These are phyloP conservation scores for Podaxis sp. DNA, from an alignment of 768 basidiomycete species.

Conservation along the genomic window DNA sequence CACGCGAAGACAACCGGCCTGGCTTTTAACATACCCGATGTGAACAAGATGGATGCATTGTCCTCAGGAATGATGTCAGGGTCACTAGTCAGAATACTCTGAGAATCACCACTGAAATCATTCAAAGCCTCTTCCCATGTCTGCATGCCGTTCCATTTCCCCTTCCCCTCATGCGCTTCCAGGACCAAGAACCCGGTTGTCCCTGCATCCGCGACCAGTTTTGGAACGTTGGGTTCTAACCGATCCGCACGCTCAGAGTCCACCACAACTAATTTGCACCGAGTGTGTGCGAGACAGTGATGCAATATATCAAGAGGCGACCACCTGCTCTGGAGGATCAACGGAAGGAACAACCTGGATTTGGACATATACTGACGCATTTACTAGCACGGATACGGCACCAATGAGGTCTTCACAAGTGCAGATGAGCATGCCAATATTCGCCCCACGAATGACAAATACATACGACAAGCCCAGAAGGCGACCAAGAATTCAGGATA, in stretches of 20 bases:
- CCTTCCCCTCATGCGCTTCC: slow-evolving; percentile 40
- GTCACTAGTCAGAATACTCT: slow-evolving; percentile 30
- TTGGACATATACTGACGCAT: slow-evolving; percentile 35
- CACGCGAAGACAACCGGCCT: background rate
- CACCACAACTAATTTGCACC: slow-evolving; percentile 42
- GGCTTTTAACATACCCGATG: slow-evolving; percentile 39
- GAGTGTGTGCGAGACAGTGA: slow-evolving; percentile 46
- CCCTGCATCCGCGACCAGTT: slow-evolving; percentile 30
- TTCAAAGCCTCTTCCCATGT: slow-evolving; percentile 36
- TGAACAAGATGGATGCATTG: slow-evolving; percentile 51
- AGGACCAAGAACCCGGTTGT: slow-evolving; percentile 42
- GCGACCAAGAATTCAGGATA: slow-evolving; percentile 44
- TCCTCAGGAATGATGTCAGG: slow-evolving; percentile 43
- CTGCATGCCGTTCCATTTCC: slow-evolving; percentile 41
- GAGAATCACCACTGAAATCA: slow-evolving; percentile 30
- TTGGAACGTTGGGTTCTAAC: slow-evolving; percentile 27
- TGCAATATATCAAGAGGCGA: slow-evolving; percentile 38
- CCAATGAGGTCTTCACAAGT: slow-evolving; percentile 40
- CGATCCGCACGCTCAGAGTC: slow-evolving; percentile 46
- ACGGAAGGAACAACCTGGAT: background rate
- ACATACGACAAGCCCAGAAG: slow-evolving; percentile 51
- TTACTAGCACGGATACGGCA: slow-evolving; percentile 46
- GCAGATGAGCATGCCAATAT: slow-evolving; percentile 1
- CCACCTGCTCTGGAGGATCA: slow-evolving; percentile 29
- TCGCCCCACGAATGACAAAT: background rate